Conservation (phyloP, 108 stramenopile species). For the Schizochytrium sp. region DNA sequence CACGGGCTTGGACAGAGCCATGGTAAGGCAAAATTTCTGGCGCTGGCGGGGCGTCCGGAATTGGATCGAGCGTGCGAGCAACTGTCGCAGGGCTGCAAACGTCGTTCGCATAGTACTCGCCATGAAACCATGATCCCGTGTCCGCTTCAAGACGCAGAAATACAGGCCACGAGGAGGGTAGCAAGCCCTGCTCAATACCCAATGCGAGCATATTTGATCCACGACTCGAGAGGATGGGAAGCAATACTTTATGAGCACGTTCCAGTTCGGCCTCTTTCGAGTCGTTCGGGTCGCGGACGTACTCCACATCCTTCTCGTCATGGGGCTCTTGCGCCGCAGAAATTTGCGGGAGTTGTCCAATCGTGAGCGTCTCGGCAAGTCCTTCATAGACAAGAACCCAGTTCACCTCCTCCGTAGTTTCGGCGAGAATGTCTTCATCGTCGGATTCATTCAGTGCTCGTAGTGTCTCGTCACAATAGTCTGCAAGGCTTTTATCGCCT, state of each 20-base stretch:
- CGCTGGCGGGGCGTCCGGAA: not conserved
- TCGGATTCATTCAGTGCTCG: not conserved
- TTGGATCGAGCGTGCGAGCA: not conserved
- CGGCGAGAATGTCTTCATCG: not conserved
- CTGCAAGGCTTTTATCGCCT: not conserved
- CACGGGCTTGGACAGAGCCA: not conserved
- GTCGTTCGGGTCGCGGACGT: no score
- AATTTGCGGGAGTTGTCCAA: no score
- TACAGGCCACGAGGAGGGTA: not conserved
- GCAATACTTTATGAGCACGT: not conserved
- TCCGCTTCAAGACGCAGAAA: not conserved
- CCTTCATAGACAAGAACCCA: not conserved
- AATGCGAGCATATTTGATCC: not conserved
- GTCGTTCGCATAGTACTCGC: not conserved
- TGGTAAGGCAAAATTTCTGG: not conserved
- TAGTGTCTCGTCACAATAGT: not conserved
- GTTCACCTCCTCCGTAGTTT: not conserved
- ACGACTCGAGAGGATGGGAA: not conserved
- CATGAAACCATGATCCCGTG: constrained; percentile 13
- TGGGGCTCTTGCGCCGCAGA: no score
- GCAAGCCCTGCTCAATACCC: not conserved
- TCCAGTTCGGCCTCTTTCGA: not conserved
- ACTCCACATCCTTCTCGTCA: not conserved
- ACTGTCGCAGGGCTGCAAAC: not conserved
- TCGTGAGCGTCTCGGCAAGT: not conserved